Evolutionary conservation across 129 eudicot species (phyloP).

Genomic region (Helianthus tuberosus): DNA sequence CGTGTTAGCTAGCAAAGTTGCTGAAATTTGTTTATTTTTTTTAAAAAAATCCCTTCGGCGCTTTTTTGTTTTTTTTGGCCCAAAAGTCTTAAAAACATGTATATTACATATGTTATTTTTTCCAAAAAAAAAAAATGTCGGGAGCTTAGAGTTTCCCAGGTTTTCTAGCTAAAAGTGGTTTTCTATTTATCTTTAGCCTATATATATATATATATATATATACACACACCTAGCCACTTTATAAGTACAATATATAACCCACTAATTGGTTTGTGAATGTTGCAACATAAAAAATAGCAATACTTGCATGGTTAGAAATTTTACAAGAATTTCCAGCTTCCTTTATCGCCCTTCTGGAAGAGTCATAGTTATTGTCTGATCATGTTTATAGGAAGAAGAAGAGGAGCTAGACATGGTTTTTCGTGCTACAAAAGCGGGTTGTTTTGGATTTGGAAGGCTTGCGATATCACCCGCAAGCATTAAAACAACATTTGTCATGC

Average conservation of each 20-base stretch:
- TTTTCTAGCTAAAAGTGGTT: no score
- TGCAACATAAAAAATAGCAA: neutral
- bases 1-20: no score
- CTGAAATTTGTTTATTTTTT: no score
- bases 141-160: no score
- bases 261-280: neutral
- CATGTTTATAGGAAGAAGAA: constrained; percentile 27
- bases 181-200: no score
- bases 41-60: no score
- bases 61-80: no score
- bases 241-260: neutral
- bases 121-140: no score
- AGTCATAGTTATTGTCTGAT: constrained; percentile 25
- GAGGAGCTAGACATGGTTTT: constrained; percentile 18
- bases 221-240: no score
- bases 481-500: constrained; percentile 41
- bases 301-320: neutral
- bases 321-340: neutral
- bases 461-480: constrained; percentile 39
- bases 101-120: no score
- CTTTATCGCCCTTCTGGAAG: constrained; percentile 28
- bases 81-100: no score
- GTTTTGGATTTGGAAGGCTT: constrained; percentile 44
- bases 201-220: no score
- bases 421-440: constrained; percentile 44